Evolutionary conservation across 2,329 filamentous ascomycete genomes (phyloP), one percentile per base, ranked within the genome.

Genomic region (Alternaria conjuncta): DNA sequence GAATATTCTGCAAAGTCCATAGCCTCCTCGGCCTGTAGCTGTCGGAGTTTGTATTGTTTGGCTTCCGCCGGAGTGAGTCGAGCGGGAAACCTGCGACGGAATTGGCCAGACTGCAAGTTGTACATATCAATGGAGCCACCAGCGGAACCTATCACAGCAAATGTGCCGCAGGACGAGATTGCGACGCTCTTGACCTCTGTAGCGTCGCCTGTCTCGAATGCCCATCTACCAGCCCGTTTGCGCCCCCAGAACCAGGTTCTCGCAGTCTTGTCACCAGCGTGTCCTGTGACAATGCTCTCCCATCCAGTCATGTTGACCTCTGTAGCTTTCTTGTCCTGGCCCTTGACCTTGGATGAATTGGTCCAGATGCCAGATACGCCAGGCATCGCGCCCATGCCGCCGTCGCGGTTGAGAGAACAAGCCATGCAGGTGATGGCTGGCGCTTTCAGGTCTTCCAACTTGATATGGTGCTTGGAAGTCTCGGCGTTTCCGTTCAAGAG

Each of bases 211-310:
- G 94, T 97, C 68, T 92, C 89, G 71, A 99, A 93, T 0, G 92
- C 91, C 96, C 96, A 99, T 67, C 96, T 87, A 11, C 96, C 96
- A 53, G 96, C 94, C 72, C 91, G 90, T 81, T 96, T 97, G 60
- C 93, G 90, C 6, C 95, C 96, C 94, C 96, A 98, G 81, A 97
- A 97, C 96, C 96, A 99, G 2, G 96, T 98, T 57, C 96, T 89
- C 18, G 94, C 96, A 75, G 88, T 92, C 47, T 89, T 87, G 75
- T 98, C 95, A 55, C 91, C 89, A 74, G 90, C 90, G 77, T 99
- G 96, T 10, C 94, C 95, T 5, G 96, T 99, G 3, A 99, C 88
- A 7, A 99, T 90, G 75, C 95, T 97, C 80, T 99, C 96, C 96
- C 96, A 99, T 1, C 96, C 96, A 3, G 94, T 97, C 83, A 89